Evolutionary conservation across 2,329 filamentous ascomycete species (phyloP), one percentile per base, ranked within the genome.

Genomic region (Aspergillus chevalieri): DNA sequence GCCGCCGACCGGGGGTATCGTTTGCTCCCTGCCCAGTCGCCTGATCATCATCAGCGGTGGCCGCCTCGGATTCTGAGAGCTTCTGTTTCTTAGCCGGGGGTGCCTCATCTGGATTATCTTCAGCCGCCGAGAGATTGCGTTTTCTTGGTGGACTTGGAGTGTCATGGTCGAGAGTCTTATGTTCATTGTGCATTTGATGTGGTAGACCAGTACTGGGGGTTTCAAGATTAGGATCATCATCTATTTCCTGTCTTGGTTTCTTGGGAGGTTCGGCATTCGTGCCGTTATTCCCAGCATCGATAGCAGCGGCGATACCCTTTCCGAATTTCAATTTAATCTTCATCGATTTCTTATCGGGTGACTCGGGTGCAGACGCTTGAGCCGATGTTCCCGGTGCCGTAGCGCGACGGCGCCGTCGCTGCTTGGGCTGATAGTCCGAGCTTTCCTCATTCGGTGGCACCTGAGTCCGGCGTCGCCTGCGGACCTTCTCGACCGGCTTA

Each of bases 351-450:
- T 47, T 44, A 24, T 45, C 33, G 28, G 43, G 12, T n/a, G 52
- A 22, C 24, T 49, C 30, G 7, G 43, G 19, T 10, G 41, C 12
- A 6, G 28, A 34, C 4, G n/a, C 46, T 26, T 45, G 12, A 44
- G 36, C 34, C 19, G 33, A 15, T 10, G 47, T 15, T 15, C 41
- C 44, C 17, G 47, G 9, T 19, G 33, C 39, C 17, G 47, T 21
- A n/a, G 44, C 47, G 14, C 51, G 58, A n/a, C 55, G 49, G 9
- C 58, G 52, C 41, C 59, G 59, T 39, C 54, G 56, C 12, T 52
- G 49, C 17, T 47, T 43, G 22, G 51, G 39, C 22, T 43, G 44
- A 22, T 47, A 49, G 19, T 50, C 33, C 22, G 36, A 50, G 28
- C 49, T 48, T 7, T 17, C 41, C 12, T 26, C 17, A 36, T n/a